A percentile compares a stretch with the other conserved stretches of the same genome.
These are phyloP conservation scores for Diaporthe ilicicola DNA, from an alignment of 2,329 filamentous ascomycete genomes.

Conservation along the genomic window DNA sequence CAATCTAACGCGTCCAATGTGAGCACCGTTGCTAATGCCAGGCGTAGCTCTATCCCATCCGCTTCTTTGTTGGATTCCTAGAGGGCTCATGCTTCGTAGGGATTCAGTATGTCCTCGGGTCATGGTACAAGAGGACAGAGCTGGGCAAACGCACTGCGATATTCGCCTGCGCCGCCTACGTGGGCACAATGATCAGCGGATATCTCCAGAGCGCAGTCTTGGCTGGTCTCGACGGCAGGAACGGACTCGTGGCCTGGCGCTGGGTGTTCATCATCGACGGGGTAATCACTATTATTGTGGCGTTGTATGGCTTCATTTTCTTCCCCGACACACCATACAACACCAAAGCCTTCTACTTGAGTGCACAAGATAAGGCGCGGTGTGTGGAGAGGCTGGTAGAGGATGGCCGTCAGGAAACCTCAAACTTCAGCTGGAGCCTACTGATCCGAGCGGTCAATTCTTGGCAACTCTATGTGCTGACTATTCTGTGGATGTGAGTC, in stretches of 20 bases:
- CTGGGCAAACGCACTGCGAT: slow-evolving; percentile 69
- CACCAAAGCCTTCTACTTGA: slow-evolving; percentile 48
- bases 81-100: slow-evolving; percentile 58
- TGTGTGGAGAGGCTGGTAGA: slow-evolving; percentile 48
- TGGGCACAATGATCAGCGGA: slow-evolving; percentile 67
- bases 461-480: slow-evolving; percentile 42
- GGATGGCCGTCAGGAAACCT: slow-evolving; percentile 38
- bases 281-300: slow-evolving; percentile 60
- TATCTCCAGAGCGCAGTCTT: slow-evolving; percentile 59
- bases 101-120: slow-evolving; percentile 59
- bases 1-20: too few relatives aligned
- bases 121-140: slow-evolving; percentile 68
- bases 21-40: not conserved
- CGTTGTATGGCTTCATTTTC: slow-evolving; percentile 56
- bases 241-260: slow-evolving; percentile 60
- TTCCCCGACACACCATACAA: slow-evolving; percentile 57
- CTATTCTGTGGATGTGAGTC: slow-evolving; percentile 40
- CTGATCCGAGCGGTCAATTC: slow-evolving; percentile 36
- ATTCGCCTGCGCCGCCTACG: slow-evolving; percentile 67
- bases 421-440: slow-evolving; percentile 37
- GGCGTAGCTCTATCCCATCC: slow-evolving; percentile 45
- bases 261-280: slow-evolving; percentile 58
- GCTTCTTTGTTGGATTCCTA: slow-evolving; percentile 53
- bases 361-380: slow-evolving; percentile 45
- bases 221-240: slow-evolving; percentile 50